Conservation (phyloP, 75 land plant species). For the Picea sitchensis region DNA sequence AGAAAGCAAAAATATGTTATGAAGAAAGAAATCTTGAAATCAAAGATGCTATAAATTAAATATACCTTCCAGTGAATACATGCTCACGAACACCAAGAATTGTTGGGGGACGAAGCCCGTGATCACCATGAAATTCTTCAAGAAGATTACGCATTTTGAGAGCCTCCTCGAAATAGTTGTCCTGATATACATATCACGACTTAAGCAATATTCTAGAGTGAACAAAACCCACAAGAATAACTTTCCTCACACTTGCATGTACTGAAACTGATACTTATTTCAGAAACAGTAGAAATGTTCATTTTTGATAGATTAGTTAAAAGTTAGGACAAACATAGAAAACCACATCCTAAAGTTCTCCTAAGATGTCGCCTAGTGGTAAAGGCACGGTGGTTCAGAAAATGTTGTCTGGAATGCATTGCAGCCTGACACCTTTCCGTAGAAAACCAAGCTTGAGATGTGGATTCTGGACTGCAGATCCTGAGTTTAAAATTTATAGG, state of each 20-base stretch:
- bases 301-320: too few species aligned
- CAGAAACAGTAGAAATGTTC: not conserved
- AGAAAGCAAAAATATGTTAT: not conserved
- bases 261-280: not conserved
- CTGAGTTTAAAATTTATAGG: not conserved
- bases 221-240: not conserved
- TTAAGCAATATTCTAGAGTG: not conserved
- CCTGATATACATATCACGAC: constrained; percentile 18
- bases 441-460: not conserved
- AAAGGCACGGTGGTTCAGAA: not conserved
- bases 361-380: not conserved
- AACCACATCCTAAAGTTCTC: not conserved
- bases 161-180: constrained; percentile 53
- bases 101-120: constrained; percentile 38
- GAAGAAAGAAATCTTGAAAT: not conserved
- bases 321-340: not conserved
- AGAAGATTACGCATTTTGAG: constrained; percentile 53
- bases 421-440: not conserved
- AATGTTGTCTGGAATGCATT: not conserved
- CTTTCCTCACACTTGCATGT: not conserved
- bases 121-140: constrained; percentile 34
- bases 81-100: constrained; percentile 60
- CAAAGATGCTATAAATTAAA: too few species aligned
- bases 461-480: not conserved
- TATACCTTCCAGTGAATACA: constrained; percentile 57